Evolutionary conservation across 2,329 filamentous ascomycete genomes (phyloP).

Genomic region (Rosellinia necatrix): DNA sequence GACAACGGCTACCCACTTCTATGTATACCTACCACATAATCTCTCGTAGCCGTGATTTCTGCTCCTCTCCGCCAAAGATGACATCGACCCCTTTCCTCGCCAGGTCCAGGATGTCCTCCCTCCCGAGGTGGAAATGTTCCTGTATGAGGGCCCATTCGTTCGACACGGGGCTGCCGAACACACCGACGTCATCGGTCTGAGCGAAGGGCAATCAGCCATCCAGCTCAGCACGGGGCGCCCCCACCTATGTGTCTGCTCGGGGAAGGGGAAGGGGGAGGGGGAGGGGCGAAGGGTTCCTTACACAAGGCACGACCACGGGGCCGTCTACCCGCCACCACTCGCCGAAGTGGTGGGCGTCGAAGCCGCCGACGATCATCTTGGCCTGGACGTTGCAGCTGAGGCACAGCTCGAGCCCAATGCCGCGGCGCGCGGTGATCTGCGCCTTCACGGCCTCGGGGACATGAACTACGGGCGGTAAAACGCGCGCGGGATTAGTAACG

Average conservation of each 20-base stretch:
- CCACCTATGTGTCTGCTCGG: too few relatives aligned
- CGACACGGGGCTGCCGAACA: constrained; percentile 76
- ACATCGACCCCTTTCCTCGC: constrained; percentile 64
- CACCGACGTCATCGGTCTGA: constrained; percentile 84
- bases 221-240: constrained; percentile 7
- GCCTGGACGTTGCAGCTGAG: constrained; percentile 81
- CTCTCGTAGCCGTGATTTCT: constrained; percentile 60
- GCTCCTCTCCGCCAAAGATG: constrained; percentile 68
- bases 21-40: constrained; percentile 52
- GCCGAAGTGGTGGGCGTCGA: constrained; percentile 76
- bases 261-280: too few relatives aligned
- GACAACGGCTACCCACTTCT: too few relatives aligned
- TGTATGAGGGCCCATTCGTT: constrained; percentile 78
- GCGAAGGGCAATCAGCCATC: background rate
- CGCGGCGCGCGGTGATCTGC: constrained; percentile 52
- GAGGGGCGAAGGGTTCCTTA: constrained; percentile 61
- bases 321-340: constrained; percentile 66
- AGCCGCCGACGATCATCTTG: constrained; percentile 70
- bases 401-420: constrained; percentile 74
- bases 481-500: background rate
- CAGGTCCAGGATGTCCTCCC: constrained; percentile 54
- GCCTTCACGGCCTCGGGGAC: constrained; percentile 64
- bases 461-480: constrained; percentile 60
- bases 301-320: constrained; percentile 68
- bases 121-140: constrained; percentile 66